Base-by-base conservation (phyloP, 2,329 filamentous ascomycete genomes). In the Aspergillus candidus region DNA sequence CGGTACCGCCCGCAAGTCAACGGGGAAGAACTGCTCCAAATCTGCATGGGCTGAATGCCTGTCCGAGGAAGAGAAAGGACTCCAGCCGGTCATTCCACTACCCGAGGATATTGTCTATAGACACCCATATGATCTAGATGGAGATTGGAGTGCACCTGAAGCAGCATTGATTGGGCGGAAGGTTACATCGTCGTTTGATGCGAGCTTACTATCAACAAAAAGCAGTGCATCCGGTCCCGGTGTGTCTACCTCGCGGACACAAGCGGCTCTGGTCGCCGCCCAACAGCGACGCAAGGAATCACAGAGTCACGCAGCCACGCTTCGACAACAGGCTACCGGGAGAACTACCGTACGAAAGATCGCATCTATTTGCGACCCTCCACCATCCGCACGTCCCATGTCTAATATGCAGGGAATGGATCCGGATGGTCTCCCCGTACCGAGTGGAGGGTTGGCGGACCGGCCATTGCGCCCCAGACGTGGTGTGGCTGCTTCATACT, bases 11-110 rank as follows among this genome's bases (percentile, higher is more conserved):
- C 67, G 70, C 32, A 66, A 67, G 39, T 58, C 70, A 27, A 66
- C 67, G 11, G 72, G 72, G n/a, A 66, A 65, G 43, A 70, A 71
- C 38, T 66, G 66, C 33, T 65, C 66, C 1, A 71, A 72, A 43
- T 71, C 72, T 12, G 65, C 71, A 0, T 70, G 67, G 49, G 65
- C 71, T 13, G 71, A 74, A 53, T 72, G 72, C 41, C 57, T 68
- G 30, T 57, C 59, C 0, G 72, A 75, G 52, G 71, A 74, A 49
- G 61, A 68, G 11, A 64, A 63, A 43, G 69, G 70, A 4, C 61
- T 71, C 37, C 67, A 69, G 35, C 72, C 72, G 1, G 48, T 68
- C 2, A 67, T 75, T 36, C 72, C 72, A 4, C 51, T 75, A 15
- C 69, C 72, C 0, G 52, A 59, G 14, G 70, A 72, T 43, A 63